Percentiles rank a stretch among this genome's conserved stretches.
Conservation (phyloP, 1,284 basidiomycete genomes). For the Leccinum laetum region DNA sequence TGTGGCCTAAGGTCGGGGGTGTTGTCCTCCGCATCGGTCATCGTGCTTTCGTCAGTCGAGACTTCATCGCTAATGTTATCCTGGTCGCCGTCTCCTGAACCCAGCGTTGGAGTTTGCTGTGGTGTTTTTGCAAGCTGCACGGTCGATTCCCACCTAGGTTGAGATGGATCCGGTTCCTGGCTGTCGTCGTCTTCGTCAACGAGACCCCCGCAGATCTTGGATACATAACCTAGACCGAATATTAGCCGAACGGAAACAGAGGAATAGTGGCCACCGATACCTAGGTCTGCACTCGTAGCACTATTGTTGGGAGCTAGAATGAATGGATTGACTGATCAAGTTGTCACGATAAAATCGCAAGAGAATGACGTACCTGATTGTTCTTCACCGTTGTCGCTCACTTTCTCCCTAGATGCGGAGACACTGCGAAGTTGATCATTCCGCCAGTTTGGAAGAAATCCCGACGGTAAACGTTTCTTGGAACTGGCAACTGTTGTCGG, state of each 20-base stretch:
- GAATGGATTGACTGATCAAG: background rate
- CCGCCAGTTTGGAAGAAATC: background rate
- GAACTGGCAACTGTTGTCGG: background rate
- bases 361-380: background rate
- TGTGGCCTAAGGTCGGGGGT: background rate
- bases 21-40: background rate
- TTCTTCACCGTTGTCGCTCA: background rate
- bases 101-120: background rate
- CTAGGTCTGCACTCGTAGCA: background rate
- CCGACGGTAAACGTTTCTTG: background rate
- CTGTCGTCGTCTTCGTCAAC: background rate
- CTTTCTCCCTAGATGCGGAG: background rate
- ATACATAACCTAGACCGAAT: background rate
- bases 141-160: background rate
- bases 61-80: too few species aligned
- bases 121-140: background rate
- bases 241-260: background rate
- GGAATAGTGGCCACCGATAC: background rate
- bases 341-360: background rate
- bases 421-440: background rate
- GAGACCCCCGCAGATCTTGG: background rate
- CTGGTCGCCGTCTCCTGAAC: too few species aligned
- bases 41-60: too few species aligned
- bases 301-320: background rate
- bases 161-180: background rate